phyloP scores from a whole-genome alignment of 139 green algal species.

The Coelastrella sp. region DNA sequence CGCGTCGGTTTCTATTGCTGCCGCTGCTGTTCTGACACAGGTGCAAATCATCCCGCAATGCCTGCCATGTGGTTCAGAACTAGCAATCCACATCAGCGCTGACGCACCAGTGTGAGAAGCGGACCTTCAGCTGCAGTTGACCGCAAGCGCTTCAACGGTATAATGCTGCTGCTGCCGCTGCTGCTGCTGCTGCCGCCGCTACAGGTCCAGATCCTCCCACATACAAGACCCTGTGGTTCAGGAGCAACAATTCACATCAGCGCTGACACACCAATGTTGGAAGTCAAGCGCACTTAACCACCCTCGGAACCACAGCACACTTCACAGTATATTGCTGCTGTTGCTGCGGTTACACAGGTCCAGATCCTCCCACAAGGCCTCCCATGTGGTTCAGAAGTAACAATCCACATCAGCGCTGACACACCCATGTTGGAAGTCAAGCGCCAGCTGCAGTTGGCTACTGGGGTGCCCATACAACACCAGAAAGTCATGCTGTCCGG shows the following conservation, averaged over 20 bases:
- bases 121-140: too few relatives aligned
- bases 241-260: too few relatives aligned
- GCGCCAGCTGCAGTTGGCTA: slow-evolving; percentile 60
- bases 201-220: too few relatives aligned
- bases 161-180: neutral
- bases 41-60: too few relatives aligned
- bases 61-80: slow-evolving; percentile 55
- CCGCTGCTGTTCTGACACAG: slow-evolving; percentile 5
- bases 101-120: too few relatives aligned
- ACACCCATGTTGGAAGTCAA: slow-evolving; percentile 64
- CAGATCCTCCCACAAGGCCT: neutral
- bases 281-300: slow-evolving; percentile 9
- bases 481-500: slow-evolving; percentile 71
- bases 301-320: slow-evolving; percentile 61
- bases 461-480: slow-evolving; percentile 62
- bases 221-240: too few relatives aligned
- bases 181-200: too few relatives aligned
- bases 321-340: slow-evolving; percentile 42
- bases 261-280: too few relatives aligned
- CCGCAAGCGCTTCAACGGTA: too few relatives aligned
- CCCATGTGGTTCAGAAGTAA: slow-evolving; percentile 58
- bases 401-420: slow-evolving; percentile 61
- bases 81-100: slow-evolving; percentile 71
- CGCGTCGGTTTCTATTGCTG: neutral
- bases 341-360: neutral